phyloP scores from a whole-genome alignment of 1,284 basidiomycete species.

The Cryptococcus sp. region DNA sequence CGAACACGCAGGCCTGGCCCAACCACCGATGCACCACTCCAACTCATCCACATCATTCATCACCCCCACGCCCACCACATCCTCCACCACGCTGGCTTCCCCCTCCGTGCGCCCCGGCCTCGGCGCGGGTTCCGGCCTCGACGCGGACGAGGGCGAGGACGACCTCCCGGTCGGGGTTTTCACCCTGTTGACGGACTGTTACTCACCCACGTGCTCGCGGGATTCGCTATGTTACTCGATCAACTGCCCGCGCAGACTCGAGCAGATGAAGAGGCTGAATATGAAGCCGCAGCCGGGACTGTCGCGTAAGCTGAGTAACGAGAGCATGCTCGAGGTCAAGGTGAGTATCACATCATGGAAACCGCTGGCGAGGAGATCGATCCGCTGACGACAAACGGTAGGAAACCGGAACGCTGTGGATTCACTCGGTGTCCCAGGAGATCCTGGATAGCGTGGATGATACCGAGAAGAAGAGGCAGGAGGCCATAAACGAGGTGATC shows the following conservation, averaged over 20 bases:
- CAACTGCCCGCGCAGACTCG: constrained; percentile 87
- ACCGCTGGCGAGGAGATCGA: not conserved
- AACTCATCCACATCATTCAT: constrained; percentile 21
- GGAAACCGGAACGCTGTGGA: constrained; percentile 94
- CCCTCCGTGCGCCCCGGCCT: constrained; percentile 38
- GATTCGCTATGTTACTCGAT: constrained; percentile 95
- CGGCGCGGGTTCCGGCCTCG: constrained; percentile 51
- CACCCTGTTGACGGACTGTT: constrained; percentile 94
- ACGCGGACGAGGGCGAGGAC: constrained; percentile 24
- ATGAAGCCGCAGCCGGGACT: constrained; percentile 90
- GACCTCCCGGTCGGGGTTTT: constrained; percentile 91
- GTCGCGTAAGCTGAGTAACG: constrained; percentile 66
- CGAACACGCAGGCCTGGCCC: constrained; percentile 20
- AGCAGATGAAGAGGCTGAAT: constrained; percentile 86
- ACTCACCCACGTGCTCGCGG: constrained; percentile 93
- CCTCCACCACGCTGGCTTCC: constrained; percentile 27
- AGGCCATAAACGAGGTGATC: constrained; percentile 98
- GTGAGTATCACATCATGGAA: constrained; percentile 55
- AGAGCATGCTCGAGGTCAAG: constrained; percentile 76
- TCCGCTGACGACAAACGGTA: constrained; percentile 36
- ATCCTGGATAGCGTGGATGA: constrained; percentile 89
- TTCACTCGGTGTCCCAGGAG: constrained; percentile 92
- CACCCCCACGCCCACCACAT: constrained; percentile 19
- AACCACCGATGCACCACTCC: constrained; percentile 24
- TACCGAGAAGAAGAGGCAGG: constrained; percentile 91